A percentile compares a stretch with the other conserved stretches of the same genome.
phyloP scores from a whole-genome alignment of 805 yeast genomes.

The Yamadazyma philogaea region DNA sequence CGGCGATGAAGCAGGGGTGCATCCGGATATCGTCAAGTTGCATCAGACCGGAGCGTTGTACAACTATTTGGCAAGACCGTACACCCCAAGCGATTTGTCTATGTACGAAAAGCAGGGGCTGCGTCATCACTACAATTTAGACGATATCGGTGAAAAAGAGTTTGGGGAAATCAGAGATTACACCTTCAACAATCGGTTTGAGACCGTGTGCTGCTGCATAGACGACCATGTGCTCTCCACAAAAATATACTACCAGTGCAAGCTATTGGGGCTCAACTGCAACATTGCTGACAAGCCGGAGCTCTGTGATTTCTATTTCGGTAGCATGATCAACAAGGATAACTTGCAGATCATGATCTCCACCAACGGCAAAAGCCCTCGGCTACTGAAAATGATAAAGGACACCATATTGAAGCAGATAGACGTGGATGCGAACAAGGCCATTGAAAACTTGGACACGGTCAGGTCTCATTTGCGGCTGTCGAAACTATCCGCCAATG shows the following conservation, averaged over 20 bases:
- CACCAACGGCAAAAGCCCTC: conserved; percentile 79
- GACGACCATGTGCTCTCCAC: conserved; percentile 64
- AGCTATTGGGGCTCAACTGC: conserved; percentile 51
- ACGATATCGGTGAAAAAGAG: conserved; percentile 15
- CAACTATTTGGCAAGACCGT: conserved; percentile 43
- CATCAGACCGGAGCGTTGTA: conserved; percentile 39
- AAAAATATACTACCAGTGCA: conserved; percentile 50
- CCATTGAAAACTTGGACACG: conserved; percentile 58
- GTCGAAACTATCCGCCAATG: conserved; percentile 43
- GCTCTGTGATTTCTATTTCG: conserved; percentile 84
- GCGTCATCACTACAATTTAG: not conserved
- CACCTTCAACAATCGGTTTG: conserved; percentile 44
- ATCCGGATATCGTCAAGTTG: conserved; percentile 27
- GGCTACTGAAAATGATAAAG: conserved; percentile 55
- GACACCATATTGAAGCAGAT: conserved; percentile 53
- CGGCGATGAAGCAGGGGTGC: conserved; percentile 26
- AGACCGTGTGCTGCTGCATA: conserved; percentile 69
- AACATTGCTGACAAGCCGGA: conserved; percentile 83
- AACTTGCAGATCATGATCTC: conserved; percentile 76
- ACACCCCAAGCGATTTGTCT: conserved; percentile 44
- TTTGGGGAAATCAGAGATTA: conserved; percentile 30
- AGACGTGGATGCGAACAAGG: conserved; percentile 48
- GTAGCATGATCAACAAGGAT: conserved; percentile 71
- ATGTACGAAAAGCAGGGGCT: conserved; percentile 40
- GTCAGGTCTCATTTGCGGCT: conserved; percentile 51